Evolutionary conservation across 345 rosid genomes (phyloP).

Genomic region (Hibiscus tridactylites): DNA sequence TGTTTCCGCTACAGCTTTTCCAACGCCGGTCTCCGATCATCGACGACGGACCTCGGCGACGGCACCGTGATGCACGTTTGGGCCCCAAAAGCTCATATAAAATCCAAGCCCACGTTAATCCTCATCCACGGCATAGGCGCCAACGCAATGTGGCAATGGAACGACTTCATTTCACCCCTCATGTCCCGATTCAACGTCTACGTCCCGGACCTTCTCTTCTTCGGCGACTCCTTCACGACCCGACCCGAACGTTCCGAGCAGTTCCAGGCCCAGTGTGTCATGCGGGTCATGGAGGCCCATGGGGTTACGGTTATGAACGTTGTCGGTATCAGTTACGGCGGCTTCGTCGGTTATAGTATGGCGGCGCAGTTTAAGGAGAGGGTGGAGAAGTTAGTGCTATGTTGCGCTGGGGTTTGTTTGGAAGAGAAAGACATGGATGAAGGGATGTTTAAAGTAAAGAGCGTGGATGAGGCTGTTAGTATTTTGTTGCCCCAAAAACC

Average conservation of each 20-base stretch:
- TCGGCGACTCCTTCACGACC: conserved; percentile 80
- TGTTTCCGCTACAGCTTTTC: conserved; percentile 64
- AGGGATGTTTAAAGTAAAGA: conserved; percentile 57
- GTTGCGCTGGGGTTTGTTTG: conserved; percentile 74
- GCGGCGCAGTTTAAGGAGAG: conserved; percentile 70
- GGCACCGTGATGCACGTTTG: conserved; percentile 86
- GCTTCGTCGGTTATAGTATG: conserved; percentile 72
- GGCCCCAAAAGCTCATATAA: conserved; percentile 45
- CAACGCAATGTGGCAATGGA: conserved; percentile 97
- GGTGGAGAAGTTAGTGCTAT: conserved; percentile 50
- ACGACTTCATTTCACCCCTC: conserved; percentile 40
- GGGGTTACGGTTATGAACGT: conserved; percentile 39
- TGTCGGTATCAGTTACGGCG: conserved; percentile 80
- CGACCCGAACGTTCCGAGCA: conserved; percentile 57
- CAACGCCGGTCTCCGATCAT: conserved; percentile 61
- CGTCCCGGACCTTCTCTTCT: conserved; percentile 84
- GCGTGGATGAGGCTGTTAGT: conserved; percentile 44
- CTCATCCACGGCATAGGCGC: conserved; percentile 90
- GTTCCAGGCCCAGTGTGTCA: conserved; percentile 70
- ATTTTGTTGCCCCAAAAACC: conserved; percentile 64
- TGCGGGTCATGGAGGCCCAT: conserved; percentile 39
- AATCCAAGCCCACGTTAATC: conserved; percentile 43
- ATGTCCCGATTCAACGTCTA: conserved; percentile 64
- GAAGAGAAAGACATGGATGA: conserved; percentile 75
- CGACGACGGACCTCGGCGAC: conserved; percentile 65